Evolutionary conservation across 345 rosid genomes (phyloP), one percentile per base, ranked within the genome.

Genomic region (Corchorus capsularis): DNA sequence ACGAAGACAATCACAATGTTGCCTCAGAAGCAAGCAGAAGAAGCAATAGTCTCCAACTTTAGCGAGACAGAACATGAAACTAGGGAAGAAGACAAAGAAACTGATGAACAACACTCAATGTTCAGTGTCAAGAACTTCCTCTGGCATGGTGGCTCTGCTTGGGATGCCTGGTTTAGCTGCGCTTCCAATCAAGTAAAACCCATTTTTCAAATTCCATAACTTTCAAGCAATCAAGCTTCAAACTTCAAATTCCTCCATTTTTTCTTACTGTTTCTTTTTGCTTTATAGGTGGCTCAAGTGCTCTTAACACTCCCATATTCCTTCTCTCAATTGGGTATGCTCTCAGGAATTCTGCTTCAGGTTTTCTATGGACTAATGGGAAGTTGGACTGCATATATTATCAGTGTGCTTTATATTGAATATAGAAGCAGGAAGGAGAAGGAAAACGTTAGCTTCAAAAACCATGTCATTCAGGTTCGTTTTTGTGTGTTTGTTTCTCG

Each of bases 101-200:
- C 32, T 34, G 88, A 81, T 27, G 85, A 83, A 63, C 57, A 86
- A 2, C 77, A 75, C 35, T 84, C 96, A 15, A 71, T 87, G 73
- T 84, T 91, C 13, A 78, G 80, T 59, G 76, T 96, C 75, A 96
- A 90, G 80, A 91, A 73, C 83, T 16, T 89, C 70, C 89, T 96
- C 41, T 96, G 99, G 99, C 99, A 96, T 49, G 99, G 99, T 45
- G 99, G 99, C 74, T 96, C 99, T 2, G 91, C 81, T 65, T 96
- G 99, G 99, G 99, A 96, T 79, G 99, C 99, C 55, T 96, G 99
- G 99, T 96, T 96, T 90, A 93, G 98, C 57, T 96, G 98, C 54
- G 94, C 99, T 75, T 96, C 99, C 69, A 96, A 96, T 84, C 99
- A 95, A 78, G 99, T 92, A 83, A 83, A 27, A 22, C 39, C 69